Percentiles rank a stretch among this genome's conserved stretches.
These are phyloP conservation scores for Globisporangium acanthophoron DNA, from an alignment of 352 stramenopile genomes.

Conservation along the genomic window DNA sequence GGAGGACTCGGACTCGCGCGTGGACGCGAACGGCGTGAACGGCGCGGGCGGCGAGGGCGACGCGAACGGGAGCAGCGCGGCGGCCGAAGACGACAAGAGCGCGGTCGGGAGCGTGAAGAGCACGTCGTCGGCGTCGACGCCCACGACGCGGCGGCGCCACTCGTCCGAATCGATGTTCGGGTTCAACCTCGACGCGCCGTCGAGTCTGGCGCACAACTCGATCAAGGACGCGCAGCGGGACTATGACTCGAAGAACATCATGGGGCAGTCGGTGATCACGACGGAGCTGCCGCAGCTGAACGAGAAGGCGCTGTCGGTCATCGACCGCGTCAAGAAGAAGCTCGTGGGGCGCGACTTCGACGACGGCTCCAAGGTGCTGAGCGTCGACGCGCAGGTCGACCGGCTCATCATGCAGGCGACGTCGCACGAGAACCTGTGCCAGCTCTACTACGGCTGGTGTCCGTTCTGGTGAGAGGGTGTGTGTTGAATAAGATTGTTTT, in stretches of 20 bases:
- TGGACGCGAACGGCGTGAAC: constrained; percentile 8
- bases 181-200: constrained; percentile 52
- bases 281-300: constrained; percentile 78
- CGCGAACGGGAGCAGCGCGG: background rate
- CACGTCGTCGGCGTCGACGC: constrained; percentile 30
- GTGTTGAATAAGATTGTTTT: background rate
- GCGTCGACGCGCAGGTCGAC: constrained; percentile 94
- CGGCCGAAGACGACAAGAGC: constrained; percentile 26
- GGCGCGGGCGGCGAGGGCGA: constrained; percentile 2
- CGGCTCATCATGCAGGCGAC: constrained; percentile 98
- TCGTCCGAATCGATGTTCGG: constrained; percentile 63
- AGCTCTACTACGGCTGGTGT: constrained; percentile 99
- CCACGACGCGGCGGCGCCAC: constrained; percentile 44
- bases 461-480: constrained; percentile 66
- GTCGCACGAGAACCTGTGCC: constrained; percentile 98
- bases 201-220: constrained; percentile 52
- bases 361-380: constrained; percentile 72
- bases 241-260: constrained; percentile 44
- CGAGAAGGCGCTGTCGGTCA: constrained; percentile 93
- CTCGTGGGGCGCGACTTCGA: constrained; percentile 98
- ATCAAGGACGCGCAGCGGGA: constrained; percentile 55
- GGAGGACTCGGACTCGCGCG: constrained; percentile 18
- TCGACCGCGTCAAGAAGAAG: constrained; percentile 99
- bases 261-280: constrained; percentile 43
- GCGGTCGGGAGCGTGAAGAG: constrained; percentile 49